A percentile compares a stretch with the other conserved stretches of the same genome.
Evolutionary conservation across 768 basidiomycete genomes (phyloP).

Genomic region (Saitozyma podzolica): DNA sequence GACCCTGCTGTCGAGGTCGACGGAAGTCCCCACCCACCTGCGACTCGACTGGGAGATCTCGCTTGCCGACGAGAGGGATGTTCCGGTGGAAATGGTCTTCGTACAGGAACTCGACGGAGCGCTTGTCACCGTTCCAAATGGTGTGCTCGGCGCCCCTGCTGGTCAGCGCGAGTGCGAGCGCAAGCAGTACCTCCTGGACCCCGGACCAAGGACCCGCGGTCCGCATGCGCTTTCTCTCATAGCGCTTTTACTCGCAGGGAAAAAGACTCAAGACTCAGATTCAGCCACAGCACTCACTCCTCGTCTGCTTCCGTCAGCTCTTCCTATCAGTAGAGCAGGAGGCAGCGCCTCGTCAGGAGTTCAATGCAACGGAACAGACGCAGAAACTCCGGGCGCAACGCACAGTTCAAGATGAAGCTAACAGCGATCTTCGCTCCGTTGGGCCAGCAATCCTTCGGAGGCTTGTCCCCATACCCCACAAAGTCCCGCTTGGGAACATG

Average conservation of each 20-base stretch:
- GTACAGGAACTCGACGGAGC: slow-evolving; percentile 21
- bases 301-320: slow-evolving; percentile 2
- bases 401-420: slow-evolving; percentile 32
- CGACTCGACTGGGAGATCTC: slow-evolving; percentile 31
- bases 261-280: no score
- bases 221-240: no score
- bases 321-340: no score
- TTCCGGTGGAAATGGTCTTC: slow-evolving; percentile 28
- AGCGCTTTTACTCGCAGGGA: no score
- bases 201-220: no score
- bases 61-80: slow-evolving; percentile 17
- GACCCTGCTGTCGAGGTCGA: no score
- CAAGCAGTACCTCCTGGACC: no score
- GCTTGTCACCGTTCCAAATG: slow-evolving; percentile 38
- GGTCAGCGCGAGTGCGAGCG: no score
- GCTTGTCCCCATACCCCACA: slow-evolving; percentile 32
- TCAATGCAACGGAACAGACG: no score
- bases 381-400: no score
- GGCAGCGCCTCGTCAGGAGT: no score
- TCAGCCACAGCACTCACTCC: slow-evolving; percentile 15
- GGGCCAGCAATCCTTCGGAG: slow-evolving; percentile 27
- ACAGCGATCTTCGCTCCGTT: slow-evolving; percentile 35
- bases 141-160: slow-evolving; percentile 19
- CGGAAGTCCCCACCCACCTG: no score
- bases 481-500: slow-evolving; percentile 31